Percentiles rank a stretch among this genome's conserved stretches.
Conservation (phyloP, 306 rosid species). For the Lagenaria siceraria region DNA sequence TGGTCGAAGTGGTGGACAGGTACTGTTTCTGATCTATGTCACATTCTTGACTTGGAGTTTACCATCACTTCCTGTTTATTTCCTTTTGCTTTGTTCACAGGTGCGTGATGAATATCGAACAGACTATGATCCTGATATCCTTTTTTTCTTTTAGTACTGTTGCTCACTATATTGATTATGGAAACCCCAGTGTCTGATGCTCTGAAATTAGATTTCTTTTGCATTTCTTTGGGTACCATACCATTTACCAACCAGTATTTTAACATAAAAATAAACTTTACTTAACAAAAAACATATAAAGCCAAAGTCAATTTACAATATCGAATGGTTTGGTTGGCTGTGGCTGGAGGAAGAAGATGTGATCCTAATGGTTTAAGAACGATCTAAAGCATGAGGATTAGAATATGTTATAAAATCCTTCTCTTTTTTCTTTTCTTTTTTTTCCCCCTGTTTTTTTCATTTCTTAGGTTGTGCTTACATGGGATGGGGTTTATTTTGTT, state of each 20-base stretch:
- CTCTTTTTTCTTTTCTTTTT: too few relatives aligned
- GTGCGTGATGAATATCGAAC: constrained; percentile 98
- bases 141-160: constrained; percentile 9
- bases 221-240: not conserved
- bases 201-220: not conserved
- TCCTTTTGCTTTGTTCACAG: constrained; percentile 27
- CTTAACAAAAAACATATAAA: not conserved
- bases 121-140: constrained; percentile 99
- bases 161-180: not conserved
- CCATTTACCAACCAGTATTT: not conserved
- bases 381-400: not conserved
- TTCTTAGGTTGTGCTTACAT: not conserved
- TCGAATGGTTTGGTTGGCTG: not conserved
- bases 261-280: not conserved
- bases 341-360: not conserved
- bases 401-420: not conserved
- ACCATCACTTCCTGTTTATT: constrained; percentile 5
- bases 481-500: not conserved
- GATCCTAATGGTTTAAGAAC: not conserved
- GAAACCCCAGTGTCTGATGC: not conserved
- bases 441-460: not conserved
- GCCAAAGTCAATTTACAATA: not conserved
- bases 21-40: constrained; percentile 8
- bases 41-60: not conserved
- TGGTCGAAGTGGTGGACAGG: constrained; percentile 99